A percentile compares a stretch with the other conserved stretches of the same genome.
These are phyloP conservation scores for Globisporangium emineosum DNA, from an alignment of 352 stramenopile species.

Conservation along the genomic window DNA sequence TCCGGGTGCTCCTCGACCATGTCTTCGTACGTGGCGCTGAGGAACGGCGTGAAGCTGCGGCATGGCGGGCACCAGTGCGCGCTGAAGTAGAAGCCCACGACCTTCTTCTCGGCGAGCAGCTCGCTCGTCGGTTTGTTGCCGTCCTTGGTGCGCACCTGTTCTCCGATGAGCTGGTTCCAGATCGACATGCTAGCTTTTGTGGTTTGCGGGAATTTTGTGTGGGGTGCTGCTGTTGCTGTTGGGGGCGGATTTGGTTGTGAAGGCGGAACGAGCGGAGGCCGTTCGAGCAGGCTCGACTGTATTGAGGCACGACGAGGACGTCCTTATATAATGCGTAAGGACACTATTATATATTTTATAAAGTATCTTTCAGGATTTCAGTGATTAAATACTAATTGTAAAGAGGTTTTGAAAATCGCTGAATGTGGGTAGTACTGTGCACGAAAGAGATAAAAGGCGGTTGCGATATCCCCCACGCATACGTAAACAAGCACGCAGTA, in stretches of 20 bases:
- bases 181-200: slow-evolving; percentile 24
- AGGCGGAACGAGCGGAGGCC: background rate
- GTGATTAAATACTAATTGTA: too few relatives aligned
- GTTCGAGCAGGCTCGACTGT: background rate
- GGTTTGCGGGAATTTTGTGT: background rate
- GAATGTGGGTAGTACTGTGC: too few relatives aligned
- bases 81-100: slow-evolving; percentile 81
- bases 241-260: background rate
- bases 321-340: background rate
- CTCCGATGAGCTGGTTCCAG: slow-evolving; percentile 67
- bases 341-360: too few relatives aligned
- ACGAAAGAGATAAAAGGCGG: background rate
- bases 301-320: background rate
- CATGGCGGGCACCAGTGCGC: slow-evolving; percentile 84
- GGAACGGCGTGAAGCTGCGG: slow-evolving; percentile 73
- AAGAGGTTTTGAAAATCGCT: too few relatives aligned
- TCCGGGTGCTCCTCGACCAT: slow-evolving; percentile 37
- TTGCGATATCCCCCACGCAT: background rate
- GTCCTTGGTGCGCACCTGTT: slow-evolving; percentile 37
- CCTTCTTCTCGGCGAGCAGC: slow-evolving; percentile 30
- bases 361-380: too few relatives aligned
- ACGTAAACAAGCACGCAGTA: background rate
- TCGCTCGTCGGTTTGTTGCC: slow-evolving; percentile 29
- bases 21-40: slow-evolving; percentile 60
- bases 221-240: background rate